Base-by-base conservation (phyloP, 148 eudicot genomes). In the Arbutus unedo region DNA sequence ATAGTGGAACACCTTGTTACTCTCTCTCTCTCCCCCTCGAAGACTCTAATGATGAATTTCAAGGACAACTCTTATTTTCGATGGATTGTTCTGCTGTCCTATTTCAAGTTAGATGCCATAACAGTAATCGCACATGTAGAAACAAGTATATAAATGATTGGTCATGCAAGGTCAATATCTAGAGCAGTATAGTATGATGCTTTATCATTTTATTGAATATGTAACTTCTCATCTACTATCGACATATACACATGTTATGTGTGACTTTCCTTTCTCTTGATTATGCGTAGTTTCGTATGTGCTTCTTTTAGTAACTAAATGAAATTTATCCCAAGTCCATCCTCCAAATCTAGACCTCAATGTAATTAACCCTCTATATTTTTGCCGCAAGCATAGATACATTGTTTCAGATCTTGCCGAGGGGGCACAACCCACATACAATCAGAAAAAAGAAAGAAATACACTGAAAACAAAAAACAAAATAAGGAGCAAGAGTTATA, bases 61-160 rank as follows among this genome's bases (percentile, higher is more conserved):
- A 18, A 72, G 76, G 76, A 21, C 76, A 18, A 44, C 76, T 72
- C 16, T 47, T 74, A 48, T 74, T 74, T 74, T 74, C 54, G 47
- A 47, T 45, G 6, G n/a, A 9, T 48, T 47, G 23, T 48, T n/a
- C 77, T 74, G 49, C 19, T 74, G 41, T 45, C 76, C 51, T 68
- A 68, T 41, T 68, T 4, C 47, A 38, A 4, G 13, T 13, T 4
- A 10, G 6, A 11, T 67, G 15, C 43, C 72, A 31, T 67, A 67
- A 11, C 72, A 31, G 44, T n/a, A 66, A 10, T 67, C 18, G 15
- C 25, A 11, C 25, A 21, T 60, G 7, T 60, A n/a, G 8, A 38
- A 68, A 31, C 38, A 66, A 11, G 1, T 57, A 14, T 11, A 44
- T 68, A 31, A 11, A 57, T 6, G 45, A 10, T 68, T 68, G 73